A percentile compares a stretch with the other conserved stretches of the same genome.
Conservation (phyloP, 129 eudicot genomes). For the Smallanthus sonchifolius region DNA sequence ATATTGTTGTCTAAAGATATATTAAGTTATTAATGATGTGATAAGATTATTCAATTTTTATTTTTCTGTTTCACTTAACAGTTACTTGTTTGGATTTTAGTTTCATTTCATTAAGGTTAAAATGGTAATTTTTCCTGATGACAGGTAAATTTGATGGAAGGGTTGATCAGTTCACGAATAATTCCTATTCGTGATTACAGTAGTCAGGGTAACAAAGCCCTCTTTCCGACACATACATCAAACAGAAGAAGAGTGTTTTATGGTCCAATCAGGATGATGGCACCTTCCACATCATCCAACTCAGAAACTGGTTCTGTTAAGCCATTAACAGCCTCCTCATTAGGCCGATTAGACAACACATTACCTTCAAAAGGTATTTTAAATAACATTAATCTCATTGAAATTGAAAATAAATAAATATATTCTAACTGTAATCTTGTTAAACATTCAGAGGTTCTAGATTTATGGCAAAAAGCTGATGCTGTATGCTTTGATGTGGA, state of each 20-base stretch:
- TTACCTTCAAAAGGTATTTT: constrained; percentile 75
- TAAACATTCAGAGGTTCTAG: constrained; percentile 63
- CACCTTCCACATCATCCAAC: constrained; percentile 35
- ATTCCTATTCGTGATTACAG: constrained; percentile 34
- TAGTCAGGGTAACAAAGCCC: constrained; percentile 9
- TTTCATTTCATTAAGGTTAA: neutral
- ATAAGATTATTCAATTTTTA: neutral
- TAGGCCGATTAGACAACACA: constrained; percentile 53
- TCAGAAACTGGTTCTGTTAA: constrained; percentile 45
- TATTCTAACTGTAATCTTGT: neutral
- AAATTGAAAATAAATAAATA: neutral
- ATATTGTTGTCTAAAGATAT: neutral
- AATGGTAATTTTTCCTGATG: neutral
- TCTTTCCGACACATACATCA: constrained; percentile 19
- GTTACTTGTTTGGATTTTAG: neutral
- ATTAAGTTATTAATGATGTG: neutral
- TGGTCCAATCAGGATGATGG: constrained; percentile 34
- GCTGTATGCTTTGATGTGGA: constrained; percentile 99
- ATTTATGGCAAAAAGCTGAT: constrained; percentile 72
- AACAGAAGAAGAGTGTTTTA: constrained; percentile 28
- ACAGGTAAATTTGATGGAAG: constrained; percentile 63
- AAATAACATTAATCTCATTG: neutral
- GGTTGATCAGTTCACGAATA: constrained; percentile 46
- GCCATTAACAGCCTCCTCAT: constrained; percentile 44
- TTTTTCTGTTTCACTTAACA: neutral